phyloP scores from a whole-genome alignment of 2,329 filamentous ascomycete genomes.

The Aschersonia sp. region DNA sequence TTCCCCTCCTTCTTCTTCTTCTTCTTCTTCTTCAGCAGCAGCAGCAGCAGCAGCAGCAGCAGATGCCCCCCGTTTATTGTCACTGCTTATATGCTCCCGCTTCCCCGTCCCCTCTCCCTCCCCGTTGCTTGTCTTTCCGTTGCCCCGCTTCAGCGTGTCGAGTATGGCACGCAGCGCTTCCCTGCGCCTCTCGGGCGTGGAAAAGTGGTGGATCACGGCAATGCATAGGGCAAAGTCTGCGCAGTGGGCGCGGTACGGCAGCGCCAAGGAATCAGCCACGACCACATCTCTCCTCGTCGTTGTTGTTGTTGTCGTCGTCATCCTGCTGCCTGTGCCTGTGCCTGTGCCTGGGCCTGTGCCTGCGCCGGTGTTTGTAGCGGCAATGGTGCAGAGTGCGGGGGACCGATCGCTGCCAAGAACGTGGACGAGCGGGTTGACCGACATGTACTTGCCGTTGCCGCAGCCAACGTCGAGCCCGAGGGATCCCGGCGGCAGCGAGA shows the following conservation, averaged over 20 bases:
- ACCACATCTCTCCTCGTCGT: slow-evolving; percentile 25
- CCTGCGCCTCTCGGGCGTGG: slow-evolving; percentile 56
- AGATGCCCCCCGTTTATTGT: too few relatives aligned
- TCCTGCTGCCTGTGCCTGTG: too few relatives aligned
- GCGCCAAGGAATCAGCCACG: slow-evolving; percentile 68
- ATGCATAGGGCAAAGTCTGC: slow-evolving; percentile 85
- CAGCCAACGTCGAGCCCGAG: slow-evolving; percentile 86
- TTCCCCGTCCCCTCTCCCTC: too few relatives aligned
- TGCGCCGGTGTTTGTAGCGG: slow-evolving; percentile 35
- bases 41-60: too few relatives aligned
- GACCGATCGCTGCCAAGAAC: slow-evolving; percentile 79
- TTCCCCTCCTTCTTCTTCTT: too few relatives aligned
- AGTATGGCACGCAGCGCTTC: slow-evolving; percentile 61
- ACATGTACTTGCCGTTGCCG: slow-evolving; percentile 91
- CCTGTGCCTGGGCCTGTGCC: slow-evolving; percentile 11
- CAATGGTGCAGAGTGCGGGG: slow-evolving; percentile 36
- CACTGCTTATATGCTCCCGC: too few relatives aligned
- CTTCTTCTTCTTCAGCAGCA: too few relatives aligned
- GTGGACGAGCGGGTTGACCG: slow-evolving; percentile 62
- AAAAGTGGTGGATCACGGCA: slow-evolving; percentile 87
- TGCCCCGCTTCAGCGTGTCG: slow-evolving; percentile 36
- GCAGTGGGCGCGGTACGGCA: slow-evolving; percentile 53
- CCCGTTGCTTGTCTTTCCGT: too few relatives aligned
- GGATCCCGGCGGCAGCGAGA: slow-evolving; percentile 48
- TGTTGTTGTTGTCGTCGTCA: too few relatives aligned